These are phyloP conservation scores for Aurifilum marmelostoma DNA, from an alignment of 2,329 filamentous ascomycete species.

Conservation along the genomic window DNA sequence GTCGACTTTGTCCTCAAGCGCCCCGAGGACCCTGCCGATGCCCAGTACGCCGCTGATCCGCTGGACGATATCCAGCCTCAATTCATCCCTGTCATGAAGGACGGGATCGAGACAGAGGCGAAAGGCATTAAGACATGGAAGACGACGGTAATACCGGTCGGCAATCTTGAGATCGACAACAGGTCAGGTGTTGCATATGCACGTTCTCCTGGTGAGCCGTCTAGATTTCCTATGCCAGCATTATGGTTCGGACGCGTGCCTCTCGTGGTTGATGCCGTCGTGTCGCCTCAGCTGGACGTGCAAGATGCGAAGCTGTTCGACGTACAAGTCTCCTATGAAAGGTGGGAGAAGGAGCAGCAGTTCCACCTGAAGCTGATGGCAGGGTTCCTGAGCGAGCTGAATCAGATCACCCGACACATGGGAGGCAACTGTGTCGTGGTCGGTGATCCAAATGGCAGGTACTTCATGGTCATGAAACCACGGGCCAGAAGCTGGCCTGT, in stretches of 20 bases:
- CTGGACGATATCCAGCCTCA: neutral
- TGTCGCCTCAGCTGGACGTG: neutral
- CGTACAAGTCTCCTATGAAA: neutral
- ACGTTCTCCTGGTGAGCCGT: neutral
- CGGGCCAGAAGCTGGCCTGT: conserved; percentile 4
- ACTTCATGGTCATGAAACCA: conserved; percentile 16
- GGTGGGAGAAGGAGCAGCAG: conserved; percentile 16
- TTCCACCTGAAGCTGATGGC: conserved; percentile 14
- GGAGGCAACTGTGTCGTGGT: conserved; percentile 16
- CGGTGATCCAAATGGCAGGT: conserved; percentile 12
- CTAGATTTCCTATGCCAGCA: neutral
- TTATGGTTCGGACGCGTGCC: conserved; percentile 26
- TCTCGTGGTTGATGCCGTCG: conserved; percentile 20
- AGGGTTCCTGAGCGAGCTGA: conserved; percentile 12
- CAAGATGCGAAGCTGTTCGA: conserved; percentile 7
- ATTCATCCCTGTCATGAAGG: neutral
- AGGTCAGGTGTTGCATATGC: conserved; percentile 10
- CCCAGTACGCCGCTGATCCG: neutral
- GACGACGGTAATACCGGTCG: conserved; percentile 15
- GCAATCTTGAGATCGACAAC: conserved; percentile 4
- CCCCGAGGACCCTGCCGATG: neutral
- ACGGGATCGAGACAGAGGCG: neutral
- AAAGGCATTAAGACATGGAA: neutral
- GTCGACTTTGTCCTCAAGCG: conserved; percentile 20
- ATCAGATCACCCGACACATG: conserved; percentile 10